These are phyloP conservation scores for Brassica carinata DNA, from an alignment of 345 rosid species.

Conservation along the genomic window DNA sequence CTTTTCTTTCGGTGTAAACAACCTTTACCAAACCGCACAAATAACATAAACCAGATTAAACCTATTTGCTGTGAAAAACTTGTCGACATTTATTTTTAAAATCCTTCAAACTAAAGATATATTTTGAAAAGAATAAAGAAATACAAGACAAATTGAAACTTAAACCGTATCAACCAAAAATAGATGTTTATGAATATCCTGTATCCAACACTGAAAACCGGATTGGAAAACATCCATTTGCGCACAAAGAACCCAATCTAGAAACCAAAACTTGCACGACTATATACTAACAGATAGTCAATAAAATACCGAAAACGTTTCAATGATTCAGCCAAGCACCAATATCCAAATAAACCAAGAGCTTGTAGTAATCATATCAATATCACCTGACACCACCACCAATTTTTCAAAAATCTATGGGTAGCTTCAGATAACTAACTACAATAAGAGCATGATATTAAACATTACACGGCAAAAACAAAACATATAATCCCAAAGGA, in stretches of 20 bases:
- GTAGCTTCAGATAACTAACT: conserved; percentile 26
- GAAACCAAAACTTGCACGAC: conserved; percentile 4
- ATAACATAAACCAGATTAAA: not conserved
- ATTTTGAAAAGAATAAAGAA: not conserved
- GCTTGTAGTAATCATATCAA: conserved; percentile 14
- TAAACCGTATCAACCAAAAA: not conserved
- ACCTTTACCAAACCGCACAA: not conserved
- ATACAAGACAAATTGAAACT: not conserved
- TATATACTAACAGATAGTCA: not conserved
- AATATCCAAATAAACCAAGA: conserved; percentile 1
- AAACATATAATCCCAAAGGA: conserved; percentile 27
- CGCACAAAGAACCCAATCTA: not conserved
- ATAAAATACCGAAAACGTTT: not conserved
- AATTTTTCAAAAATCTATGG: conserved; percentile 12
- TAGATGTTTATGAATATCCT: not conserved
- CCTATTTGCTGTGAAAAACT: not conserved
- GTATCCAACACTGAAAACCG: not conserved
- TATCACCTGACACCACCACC: conserved; percentile 28
- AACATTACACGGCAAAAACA: conserved; percentile 29
- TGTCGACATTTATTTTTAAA: not conserved
- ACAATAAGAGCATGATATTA: conserved; percentile 5
- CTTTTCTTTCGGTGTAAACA: not conserved
- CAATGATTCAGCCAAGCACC: not conserved
- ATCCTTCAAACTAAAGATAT: not conserved
- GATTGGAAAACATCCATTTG: not conserved